Base-by-base conservation (phyloP, 1,284 basidiomycete genomes). In the Inonotus hispidus region DNA sequence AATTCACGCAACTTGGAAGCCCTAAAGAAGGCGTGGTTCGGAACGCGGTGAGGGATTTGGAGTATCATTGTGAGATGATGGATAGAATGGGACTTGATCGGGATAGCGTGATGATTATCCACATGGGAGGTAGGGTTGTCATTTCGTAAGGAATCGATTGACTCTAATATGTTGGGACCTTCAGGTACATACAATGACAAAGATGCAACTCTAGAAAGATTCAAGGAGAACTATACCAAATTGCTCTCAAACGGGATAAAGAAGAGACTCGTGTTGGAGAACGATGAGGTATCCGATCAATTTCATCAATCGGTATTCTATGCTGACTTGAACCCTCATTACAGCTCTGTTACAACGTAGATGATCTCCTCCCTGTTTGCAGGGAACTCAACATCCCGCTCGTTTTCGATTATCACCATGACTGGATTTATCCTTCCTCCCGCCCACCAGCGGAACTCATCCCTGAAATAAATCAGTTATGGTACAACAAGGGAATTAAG, bases 11-110 rank as follows among this genome's bases (percentile, higher is more conserved):
- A 69, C 76, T 95, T 2, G 92, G 88, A 3, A 91, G 88, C 27
- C 91, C 90, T 0, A 87, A 82, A 37, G 77, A 82, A 6, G 78
- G 78, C 13, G 94, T 96, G 8, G 79, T 95, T 8, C 79, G 82
- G 32, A 83, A 90, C 2, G 85, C 90, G 7, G 77, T 95, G 6
- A 79, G 90, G 10, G 93, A 97, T 65, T 76, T 96, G 21, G 77
- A 80, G 27, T 94, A 95, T 68, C 94, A 97, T 65, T 85, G 85
- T 63, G 85, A 94, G 71, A 90, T 95, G 81, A 79, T 95, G 70
- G 88, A 93, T 60, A 75, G 84, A 23, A 93, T 96, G 90, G 90
- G 85, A 0, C 71, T 91, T 52, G 89, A 82, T 27, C 73, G 77
- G 32, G 89, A 94, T 64, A 83, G 84, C 7, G 88, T 94, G 11